phyloP scores from a whole-genome alignment of 495 filamentous ascomycete species.

The Lepraria neglecta region DNA sequence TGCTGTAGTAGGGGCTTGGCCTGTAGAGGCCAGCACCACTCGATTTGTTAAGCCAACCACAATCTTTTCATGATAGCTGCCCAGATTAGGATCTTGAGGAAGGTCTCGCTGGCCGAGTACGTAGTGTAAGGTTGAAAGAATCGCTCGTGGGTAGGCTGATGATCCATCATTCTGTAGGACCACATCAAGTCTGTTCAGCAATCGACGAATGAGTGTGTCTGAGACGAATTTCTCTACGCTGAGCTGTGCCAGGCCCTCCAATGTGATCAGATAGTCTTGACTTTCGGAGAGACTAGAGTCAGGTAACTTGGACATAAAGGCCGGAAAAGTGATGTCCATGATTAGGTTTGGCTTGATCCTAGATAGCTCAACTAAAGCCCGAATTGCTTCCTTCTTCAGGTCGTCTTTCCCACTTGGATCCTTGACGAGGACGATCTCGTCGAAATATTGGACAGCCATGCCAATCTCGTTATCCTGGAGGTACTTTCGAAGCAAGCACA shows the following conservation, averaged over 20 bases:
- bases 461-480: conserved; percentile 60
- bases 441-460: conserved; percentile 57
- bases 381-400: conserved; percentile 57
- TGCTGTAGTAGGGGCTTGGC: conserved; percentile 37
- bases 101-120: conserved; percentile 53
- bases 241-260: conserved; percentile 64
- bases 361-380: conserved; percentile 57
- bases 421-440: conserved; percentile 58
- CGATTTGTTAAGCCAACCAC: conserved; percentile 47
- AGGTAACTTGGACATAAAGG: conserved; percentile 64
- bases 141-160: conserved; percentile 49
- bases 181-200: conserved; percentile 59
- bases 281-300: conserved; percentile 42
- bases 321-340: conserved; percentile 65
- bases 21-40: conserved; percentile 39
- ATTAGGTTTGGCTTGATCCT: conserved; percentile 61
- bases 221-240: conserved; percentile 59
- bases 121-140: conserved; percentile 60
- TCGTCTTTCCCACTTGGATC: conserved; percentile 51
- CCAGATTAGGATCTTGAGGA: conserved; percentile 43
- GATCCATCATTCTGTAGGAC: conserved; percentile 51
- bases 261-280: conserved; percentile 47
- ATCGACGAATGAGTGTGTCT: conserved; percentile 59
- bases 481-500: conserved; percentile 50
- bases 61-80: conserved; percentile 55